phyloP scores from a whole-genome alignment of 768 basidiomycete species.

The Hygrocybe punicea region DNA sequence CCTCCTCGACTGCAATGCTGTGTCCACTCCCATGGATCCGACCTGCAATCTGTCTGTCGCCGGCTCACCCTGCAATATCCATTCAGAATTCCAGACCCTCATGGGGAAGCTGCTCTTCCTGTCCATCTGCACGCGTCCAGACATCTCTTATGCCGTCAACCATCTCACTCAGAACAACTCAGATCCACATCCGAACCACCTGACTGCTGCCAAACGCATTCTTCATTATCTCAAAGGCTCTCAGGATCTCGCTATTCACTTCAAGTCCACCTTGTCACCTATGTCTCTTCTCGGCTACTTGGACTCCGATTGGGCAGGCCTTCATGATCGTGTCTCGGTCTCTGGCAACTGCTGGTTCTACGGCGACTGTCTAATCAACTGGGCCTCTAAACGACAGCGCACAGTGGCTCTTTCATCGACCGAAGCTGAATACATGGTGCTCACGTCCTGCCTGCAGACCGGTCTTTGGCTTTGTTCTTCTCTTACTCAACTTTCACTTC shows the following conservation, averaged over 20 bases:
- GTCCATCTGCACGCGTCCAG: conserved; percentile 31
- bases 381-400: too few relatives aligned
- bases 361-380: conserved; percentile 29
- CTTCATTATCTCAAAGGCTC: conserved; percentile 31
- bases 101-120: conserved; percentile 29
- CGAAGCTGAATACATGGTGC: too few relatives aligned
- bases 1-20: background rate
- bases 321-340: conserved; percentile 27
- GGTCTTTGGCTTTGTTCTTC: conserved; percentile 26
- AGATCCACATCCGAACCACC: conserved; percentile 25
- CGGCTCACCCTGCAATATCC: conserved; percentile 11
- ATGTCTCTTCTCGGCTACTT: conserved; percentile 15
- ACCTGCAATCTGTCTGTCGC: background rate
- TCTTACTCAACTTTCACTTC: conserved; percentile 18
- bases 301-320: conserved; percentile 35
- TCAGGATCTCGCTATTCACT: conserved; percentile 9
- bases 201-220: conserved; percentile 27
- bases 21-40: background rate
- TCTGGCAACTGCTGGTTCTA: conserved; percentile 37
- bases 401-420: too few relatives aligned
- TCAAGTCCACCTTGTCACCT: conserved; percentile 1
- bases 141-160: conserved; percentile 33
- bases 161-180: conserved; percentile 29
- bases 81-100: conserved; percentile 15
- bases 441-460: too few relatives aligned